A percentile compares a stretch with the other conserved stretches of the same genome.
phyloP scores from a whole-genome alignment of 225 moss, liverwort and hornwort species.

The Marchantia paleacea region DNA sequence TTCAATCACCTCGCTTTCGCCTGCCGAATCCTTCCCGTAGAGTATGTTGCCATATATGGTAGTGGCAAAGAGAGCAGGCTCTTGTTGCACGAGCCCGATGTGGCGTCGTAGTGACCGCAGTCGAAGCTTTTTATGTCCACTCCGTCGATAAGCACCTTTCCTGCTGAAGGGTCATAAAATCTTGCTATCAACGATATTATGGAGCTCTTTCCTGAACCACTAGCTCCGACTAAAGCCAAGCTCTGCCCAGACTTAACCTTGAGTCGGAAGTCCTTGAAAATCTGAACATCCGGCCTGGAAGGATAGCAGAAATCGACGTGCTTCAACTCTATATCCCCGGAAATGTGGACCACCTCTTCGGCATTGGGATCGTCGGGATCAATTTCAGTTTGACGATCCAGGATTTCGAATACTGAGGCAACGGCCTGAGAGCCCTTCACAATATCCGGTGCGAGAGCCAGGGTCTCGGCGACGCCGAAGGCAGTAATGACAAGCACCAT shows the following conservation, averaged over 20 bases:
- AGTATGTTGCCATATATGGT: constrained; percentile 50
- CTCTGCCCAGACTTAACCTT: constrained; percentile 41
- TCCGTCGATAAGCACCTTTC: constrained; percentile 52
- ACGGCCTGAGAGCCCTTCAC: constrained; percentile 47
- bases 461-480: constrained; percentile 48
- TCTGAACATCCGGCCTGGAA: constrained; percentile 46
- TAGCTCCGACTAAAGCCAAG: constrained; percentile 51
- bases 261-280: constrained; percentile 51
- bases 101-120: constrained; percentile 43
- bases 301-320: constrained; percentile 49
- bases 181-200: constrained; percentile 48
- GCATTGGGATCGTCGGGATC: constrained; percentile 44
- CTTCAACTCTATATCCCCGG: constrained; percentile 44
- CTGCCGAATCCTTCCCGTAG: constrained; percentile 49
- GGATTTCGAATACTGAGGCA: constrained; percentile 40
- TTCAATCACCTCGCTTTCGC: constrained; percentile 45
- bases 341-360: constrained; percentile 39
- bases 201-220: constrained; percentile 56
- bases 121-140: constrained; percentile 43
- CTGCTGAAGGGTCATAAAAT: constrained; percentile 50
- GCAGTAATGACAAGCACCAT: constrained; percentile 56
- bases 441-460: constrained; percentile 50
- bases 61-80: constrained; percentile 49
- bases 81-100: constrained; percentile 55
- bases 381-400: constrained; percentile 45